Evolutionary conservation across 768 basidiomycete genomes (phyloP), one percentile per base, ranked within the genome.

Genomic region (Serendipita vermifera): DNA sequence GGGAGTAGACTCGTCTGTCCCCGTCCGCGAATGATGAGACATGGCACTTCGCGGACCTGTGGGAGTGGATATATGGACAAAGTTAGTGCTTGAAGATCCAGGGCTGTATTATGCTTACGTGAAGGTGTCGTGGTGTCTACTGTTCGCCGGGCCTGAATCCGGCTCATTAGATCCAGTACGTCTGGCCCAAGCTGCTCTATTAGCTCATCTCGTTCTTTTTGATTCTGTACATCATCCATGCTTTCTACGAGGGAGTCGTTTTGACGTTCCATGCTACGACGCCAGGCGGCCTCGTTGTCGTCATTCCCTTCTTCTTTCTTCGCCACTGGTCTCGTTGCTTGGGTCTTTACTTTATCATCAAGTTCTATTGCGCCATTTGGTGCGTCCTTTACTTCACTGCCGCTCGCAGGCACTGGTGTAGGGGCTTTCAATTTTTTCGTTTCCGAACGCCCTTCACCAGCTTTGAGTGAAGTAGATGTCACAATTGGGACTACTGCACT

Each of bases 191-290:
- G 82, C 40, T 77, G 75, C 58, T 86, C 80, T 26, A 86, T 56
- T 38, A 93, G 77, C 59, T 87, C 78, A 53, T 69, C 69, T 39
- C 73, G 72, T 66, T 85, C 88, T 54, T 76, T 67, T 59, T 82
- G 79, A 7, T 81, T 73, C 65, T 92, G 85, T 14, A 79, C 79
- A 9, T 77, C 76, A 2, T 76, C 74, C 91, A 93, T 93, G 1
- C 63, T 66, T 15, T 77, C 77, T 1, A 93, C 60, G 17, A 62
- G 41, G 3, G 39, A 54, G 3, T 57, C 60, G 46, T 71, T 71
- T 55, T 69, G 66, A n/a, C 46, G 40, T 24, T 31, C 62, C 59
- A 41, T 58, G 55, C 40, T 57, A 32, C 17, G 58, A 54, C 38
- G 55, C 58, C 56, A 63, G 61, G 20, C 46, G n/a, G 20, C 46